Base-by-base conservation (phyloP, 257 asterid species). In the Jasminum sambac region DNA sequence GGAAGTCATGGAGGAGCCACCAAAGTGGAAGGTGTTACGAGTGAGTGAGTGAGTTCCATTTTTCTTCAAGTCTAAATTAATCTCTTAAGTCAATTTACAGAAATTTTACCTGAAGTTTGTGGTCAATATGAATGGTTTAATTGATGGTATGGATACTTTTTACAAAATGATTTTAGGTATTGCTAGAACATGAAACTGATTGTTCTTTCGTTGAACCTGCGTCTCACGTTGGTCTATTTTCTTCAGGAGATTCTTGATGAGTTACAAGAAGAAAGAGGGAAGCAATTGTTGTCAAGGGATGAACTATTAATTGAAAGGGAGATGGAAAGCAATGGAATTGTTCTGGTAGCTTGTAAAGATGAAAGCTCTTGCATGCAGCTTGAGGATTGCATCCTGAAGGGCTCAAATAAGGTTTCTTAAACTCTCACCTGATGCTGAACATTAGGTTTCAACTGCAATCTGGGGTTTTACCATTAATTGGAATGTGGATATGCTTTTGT, bases 21-120 rank as follows among this genome's bases (percentile, higher is more conserved):
- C 96, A 72, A 94, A 94, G 84, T 94, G 99, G 99, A 94, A 91
- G 90, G 91, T 91, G 79, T 94, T 94, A 77, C 96, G 75, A 80
- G 99, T 94, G 99, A 93, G 97, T 90, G 94, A 82, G 89, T 85
- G 88, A 83, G 84, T 83, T 89, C 76, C 79, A 75, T 69, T 74
- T 64, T 77, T 71, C 79, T 71, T 73, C 69, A 50, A n/a, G 68
- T 64, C 59, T 66, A 63, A 68, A 68, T 71, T 68, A 26, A 52
- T 4, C 44, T 76, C 21, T 73, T 24, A 50, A 68, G 67, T 26
- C 40, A 57, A 62, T 64, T 12, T 38, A 46, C 43, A 16, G 57
- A 50, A 69, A 67, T 34, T 62, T 43, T 44, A 67, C 64, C 70
- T 38, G 72, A 65, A 17, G 69, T 46, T 59, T 58, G 63, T 62